These are phyloP conservation scores for Colletotrichum tanaceti DNA, from an alignment of 2,329 filamentous ascomycete species.

Conservation along the genomic window DNA sequence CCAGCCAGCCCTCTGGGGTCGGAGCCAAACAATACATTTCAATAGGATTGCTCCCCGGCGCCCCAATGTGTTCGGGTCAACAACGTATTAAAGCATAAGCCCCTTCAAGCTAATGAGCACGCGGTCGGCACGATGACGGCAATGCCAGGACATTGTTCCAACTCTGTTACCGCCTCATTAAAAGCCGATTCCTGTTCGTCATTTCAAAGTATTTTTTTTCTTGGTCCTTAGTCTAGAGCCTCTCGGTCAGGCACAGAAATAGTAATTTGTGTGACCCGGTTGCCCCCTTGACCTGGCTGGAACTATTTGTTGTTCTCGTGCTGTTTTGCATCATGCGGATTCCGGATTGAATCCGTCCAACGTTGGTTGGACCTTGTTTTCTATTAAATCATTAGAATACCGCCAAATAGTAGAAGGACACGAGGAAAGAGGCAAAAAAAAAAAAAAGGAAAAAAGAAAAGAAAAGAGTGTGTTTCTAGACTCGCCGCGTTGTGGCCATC, in stretches of 20 bases:
- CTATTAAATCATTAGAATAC: background rate
- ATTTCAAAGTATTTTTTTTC: background rate
- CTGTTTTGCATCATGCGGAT: constrained; percentile 6
- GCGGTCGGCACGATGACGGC: background rate
- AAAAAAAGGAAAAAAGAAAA: no score
- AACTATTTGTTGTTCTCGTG: background rate
- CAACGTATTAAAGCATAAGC: no score
- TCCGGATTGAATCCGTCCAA: background rate
- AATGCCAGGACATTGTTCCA: background rate
- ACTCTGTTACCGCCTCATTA: constrained; percentile 26
- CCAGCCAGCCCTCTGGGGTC: no score
- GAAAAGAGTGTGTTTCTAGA: accelerated
- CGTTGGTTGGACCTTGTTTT: background rate
- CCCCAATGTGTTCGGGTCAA: no score
- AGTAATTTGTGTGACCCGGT: background rate
- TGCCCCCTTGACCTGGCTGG: no score
- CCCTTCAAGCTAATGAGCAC: no score
- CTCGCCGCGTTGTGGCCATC: background rate
- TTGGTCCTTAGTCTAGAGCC: background rate
- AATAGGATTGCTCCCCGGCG: no score
- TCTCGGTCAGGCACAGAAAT: background rate
- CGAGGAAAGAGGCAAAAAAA: no score
- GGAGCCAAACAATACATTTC: no score
- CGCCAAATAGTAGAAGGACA: no score
- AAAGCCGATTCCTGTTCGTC: background rate